A percentile compares a stretch with the other conserved stretches of the same genome.
phyloP scores from a whole-genome alignment of 228 moss, liverwort and hornwort species.

The Sphagnum magellanicum region DNA sequence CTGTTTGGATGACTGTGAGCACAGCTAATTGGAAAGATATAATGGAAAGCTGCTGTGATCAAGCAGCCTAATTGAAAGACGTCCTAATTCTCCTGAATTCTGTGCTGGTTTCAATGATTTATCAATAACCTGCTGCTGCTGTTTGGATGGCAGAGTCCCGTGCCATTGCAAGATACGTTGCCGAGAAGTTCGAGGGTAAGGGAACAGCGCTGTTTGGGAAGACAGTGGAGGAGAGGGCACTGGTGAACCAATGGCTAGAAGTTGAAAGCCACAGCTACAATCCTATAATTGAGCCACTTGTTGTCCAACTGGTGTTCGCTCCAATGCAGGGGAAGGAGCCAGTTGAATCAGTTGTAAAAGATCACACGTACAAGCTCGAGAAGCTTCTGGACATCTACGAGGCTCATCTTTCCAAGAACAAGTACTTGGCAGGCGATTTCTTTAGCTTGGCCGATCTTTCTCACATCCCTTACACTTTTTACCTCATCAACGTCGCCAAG shows the following conservation, averaged over 20 bases:
- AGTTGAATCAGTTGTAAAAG: constrained; percentile 13
- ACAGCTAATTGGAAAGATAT: too few relatives aligned
- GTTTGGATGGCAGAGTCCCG: constrained; percentile 22
- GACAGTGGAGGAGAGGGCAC: constrained; percentile 11
- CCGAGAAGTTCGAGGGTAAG: constrained; percentile 18
- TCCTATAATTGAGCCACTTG: background rate
- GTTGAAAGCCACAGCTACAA: constrained; percentile 27
- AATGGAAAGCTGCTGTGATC: too few relatives aligned
- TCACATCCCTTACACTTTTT: constrained; percentile 10
- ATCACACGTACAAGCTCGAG: constrained; percentile 19
- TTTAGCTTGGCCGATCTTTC: constrained; percentile 25
- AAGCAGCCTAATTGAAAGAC: too few relatives aligned
- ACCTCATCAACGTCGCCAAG: constrained; percentile 14
- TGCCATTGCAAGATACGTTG: constrained; percentile 18
- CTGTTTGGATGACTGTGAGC: too few relatives aligned
- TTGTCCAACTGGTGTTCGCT: constrained; percentile 2
- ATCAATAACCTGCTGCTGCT: background rate
- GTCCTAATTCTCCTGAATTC: too few relatives aligned
- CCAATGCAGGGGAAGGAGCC: background rate
- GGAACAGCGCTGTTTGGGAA: constrained; percentile 16
- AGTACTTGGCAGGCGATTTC: constrained; percentile 27
- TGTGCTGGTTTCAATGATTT: too few relatives aligned
- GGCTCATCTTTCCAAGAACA: constrained; percentile 17
- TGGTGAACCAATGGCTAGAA: constrained; percentile 36
- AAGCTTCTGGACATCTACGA: constrained; percentile 36